Base-by-base conservation (phyloP, 495 filamentous ascomycete genomes). In the Echria macrotheca region DNA sequence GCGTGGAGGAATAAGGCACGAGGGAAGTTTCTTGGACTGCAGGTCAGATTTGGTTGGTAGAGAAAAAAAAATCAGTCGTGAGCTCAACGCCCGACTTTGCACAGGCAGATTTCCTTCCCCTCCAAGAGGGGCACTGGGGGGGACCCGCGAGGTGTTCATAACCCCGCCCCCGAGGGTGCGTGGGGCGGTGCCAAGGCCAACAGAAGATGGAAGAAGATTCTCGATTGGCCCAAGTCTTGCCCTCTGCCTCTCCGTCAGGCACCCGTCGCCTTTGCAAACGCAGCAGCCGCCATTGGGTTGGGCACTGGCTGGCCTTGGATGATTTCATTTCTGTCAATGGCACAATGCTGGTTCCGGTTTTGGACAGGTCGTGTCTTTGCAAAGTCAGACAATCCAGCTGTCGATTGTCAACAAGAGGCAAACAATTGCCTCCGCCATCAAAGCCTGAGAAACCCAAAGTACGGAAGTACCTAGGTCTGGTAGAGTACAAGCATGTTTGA, bases 131-230 rank as follows among this genome's bases (percentile, higher is more conserved):
- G 46, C 35, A 32, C 35, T 24, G 19, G 24, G 28, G 15, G 10
- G 22, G 8, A 15, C 31, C 45, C 33, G 31, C 43, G 26, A 28
- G 51, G 32, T 24, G 3, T 44, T 42, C 7, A 47, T 64, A 59
- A 31, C 60, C 60, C 62, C 57, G 55, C 62, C 47, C 57, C 54
- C 14, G 8, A 36, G 59, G 56, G 26, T 40, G 58, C 36, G 26
- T 21, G 24, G 40, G 33, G 14, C 23, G 28, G 31, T 3, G 60
- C 58, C 53, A 64, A 60, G 61, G 4, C 17, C 37, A 11, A 39
- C 39, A 56, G 61, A 66, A 66, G 38, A 32, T 43, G 19, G 42
- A 38, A 66, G 61, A 66, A 64, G 39, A 29, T 64, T 64, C 60
- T 53, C 54, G 56, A 59, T 53, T 56, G 52, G 43, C 5, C 42